A percentile compares a stretch with the other conserved stretches of the same genome.
These are phyloP conservation scores for Chlamydomonas reinhardtii DNA, from an alignment of 163 green algal species.

Conservation along the genomic window DNA sequence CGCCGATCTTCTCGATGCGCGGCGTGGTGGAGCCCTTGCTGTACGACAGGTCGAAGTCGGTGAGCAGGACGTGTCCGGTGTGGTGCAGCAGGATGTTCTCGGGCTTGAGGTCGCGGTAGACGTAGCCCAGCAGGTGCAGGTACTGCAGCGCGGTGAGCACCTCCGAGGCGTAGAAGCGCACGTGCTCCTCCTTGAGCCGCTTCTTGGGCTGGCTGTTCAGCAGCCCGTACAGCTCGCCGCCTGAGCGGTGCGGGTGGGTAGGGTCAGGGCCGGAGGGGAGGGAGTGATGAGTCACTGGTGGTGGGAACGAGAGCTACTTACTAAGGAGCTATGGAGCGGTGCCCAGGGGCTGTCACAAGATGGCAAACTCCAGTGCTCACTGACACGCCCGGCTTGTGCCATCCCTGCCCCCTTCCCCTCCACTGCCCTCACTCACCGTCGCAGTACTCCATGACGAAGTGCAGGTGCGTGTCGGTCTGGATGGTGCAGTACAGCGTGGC, in stretches of 20 bases:
- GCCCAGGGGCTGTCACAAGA: too few species aligned
- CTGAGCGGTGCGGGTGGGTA: not conserved
- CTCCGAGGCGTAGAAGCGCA: slow-evolving; percentile 88
- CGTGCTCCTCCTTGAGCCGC: slow-evolving; percentile 79
- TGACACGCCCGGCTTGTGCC: too few species aligned
- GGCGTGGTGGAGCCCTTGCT: slow-evolving; percentile 66
- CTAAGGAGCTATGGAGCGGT: too few species aligned
- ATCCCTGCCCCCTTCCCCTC: not conserved
- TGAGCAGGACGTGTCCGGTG: slow-evolving; percentile 91
- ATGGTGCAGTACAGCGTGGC: slow-evolving; percentile 90
- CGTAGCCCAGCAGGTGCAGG: slow-evolving; percentile 93
- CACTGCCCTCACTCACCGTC: slow-evolving; percentile 56
- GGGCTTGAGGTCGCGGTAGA: slow-evolving; percentile 96
- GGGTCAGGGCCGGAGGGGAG: too few species aligned
- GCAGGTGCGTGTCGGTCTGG: slow-evolving; percentile 88
- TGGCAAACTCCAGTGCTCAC: too few species aligned
- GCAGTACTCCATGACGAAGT: slow-evolving; percentile 96
- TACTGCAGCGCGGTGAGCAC: slow-evolving; percentile 97
- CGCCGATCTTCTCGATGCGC: slow-evolving; percentile 46
- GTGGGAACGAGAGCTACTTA: too few species aligned
- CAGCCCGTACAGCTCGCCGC: slow-evolving; percentile 93
- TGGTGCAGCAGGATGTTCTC: slow-evolving; percentile 97
- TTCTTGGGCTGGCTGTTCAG: slow-evolving; percentile 85
- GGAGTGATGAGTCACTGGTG: too few species aligned
- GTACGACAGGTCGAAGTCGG: slow-evolving; percentile 92